Evolutionary conservation across 805 yeast species (phyloP).

Genomic region (Myxozyma neglecta): DNA sequence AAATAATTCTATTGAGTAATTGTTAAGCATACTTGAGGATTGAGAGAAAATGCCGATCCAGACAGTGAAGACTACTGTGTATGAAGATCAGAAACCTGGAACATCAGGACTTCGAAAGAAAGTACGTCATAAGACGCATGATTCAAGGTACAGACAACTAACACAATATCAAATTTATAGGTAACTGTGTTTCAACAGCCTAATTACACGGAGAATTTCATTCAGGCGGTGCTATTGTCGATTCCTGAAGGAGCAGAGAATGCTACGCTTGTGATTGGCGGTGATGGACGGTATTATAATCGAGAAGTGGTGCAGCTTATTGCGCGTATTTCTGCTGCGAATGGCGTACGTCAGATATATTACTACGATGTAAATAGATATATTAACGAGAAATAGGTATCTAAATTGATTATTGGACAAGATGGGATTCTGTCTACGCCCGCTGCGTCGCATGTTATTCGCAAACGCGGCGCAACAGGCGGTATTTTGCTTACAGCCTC

Average conservation of each 20-base stretch:
- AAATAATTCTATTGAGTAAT: too few relatives aligned
- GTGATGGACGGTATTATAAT: slow-evolving; percentile 94
- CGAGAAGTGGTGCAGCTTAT: slow-evolving; percentile 77
- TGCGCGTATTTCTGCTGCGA: slow-evolving; percentile 82
- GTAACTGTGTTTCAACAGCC: slow-evolving; percentile 77
- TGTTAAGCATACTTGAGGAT: too few relatives aligned
- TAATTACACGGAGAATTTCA: slow-evolving; percentile 88
- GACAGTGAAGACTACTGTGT: slow-evolving; percentile 66
- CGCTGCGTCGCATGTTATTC: slow-evolving; percentile 90
- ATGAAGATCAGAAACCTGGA: slow-evolving; percentile 93
- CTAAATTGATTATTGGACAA: slow-evolving; percentile 80
- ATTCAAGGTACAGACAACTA: too few relatives aligned
- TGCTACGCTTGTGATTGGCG: slow-evolving; percentile 86
- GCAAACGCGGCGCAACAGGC: slow-evolving; percentile 72
- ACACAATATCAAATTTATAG: slow-evolving; percentile 9
- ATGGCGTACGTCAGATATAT: too few relatives aligned
- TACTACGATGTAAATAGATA: too few relatives aligned
- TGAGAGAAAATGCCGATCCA: slow-evolving; percentile 28
- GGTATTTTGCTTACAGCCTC: slow-evolving; percentile 96
- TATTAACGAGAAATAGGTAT: slow-evolving; percentile 8
- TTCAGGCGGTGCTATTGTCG: slow-evolving; percentile 79
- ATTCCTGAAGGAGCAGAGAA: slow-evolving; percentile 85
- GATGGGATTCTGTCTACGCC: slow-evolving; percentile 90
- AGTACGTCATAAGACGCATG: slow-evolving; percentile 33
- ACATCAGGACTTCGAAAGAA: slow-evolving; percentile 95